Base-by-base conservation (phyloP, 345 rosid species). In the Salix suchowensis region DNA sequence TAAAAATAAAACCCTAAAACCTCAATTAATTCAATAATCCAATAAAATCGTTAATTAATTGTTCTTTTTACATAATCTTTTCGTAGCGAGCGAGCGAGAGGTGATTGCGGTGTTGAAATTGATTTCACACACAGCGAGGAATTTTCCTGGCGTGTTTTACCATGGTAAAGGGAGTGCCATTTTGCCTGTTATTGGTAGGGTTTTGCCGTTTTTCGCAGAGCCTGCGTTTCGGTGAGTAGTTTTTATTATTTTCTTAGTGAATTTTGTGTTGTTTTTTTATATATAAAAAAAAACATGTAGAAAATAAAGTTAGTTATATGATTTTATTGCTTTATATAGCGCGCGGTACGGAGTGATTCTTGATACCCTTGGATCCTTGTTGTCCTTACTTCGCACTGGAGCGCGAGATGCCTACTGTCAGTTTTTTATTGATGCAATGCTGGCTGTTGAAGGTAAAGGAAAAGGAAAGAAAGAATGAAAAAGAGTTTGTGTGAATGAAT, bases 31-130 rank as follows among this genome's bases (percentile, higher is more conserved):
- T 69, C 34, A 36, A 18, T 37, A 5, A 24, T 28, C 12, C 10
- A 46, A 46, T 46, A 46, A 3, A 14, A 46, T 46, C 52, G 52
- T 32, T 73, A 5, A 54, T 0, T 44, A 12, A 13, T 44, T 68
- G 5, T n/a, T 65, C 36, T 60, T 60, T 28, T 60, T 12, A 23
- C 6, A 5, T 44, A 19, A 75, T 71, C 70, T 68, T 77, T 61
- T 81, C 77, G 80, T 88, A 93, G 98, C 91, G 28, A 93, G 86
- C 74, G 91, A 93, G 73, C 85, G 97, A 80, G 92, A 95, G 78
- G 97, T 91, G 15, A 78, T 88, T 67, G 98, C 96, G 71, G 89
- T 93, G 24, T 77, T 95, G 79, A 95, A 91, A 91, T 90, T 95
- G 77, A 85, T 95, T 74, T 85, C 97, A 72, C 85, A 91, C 39